These are phyloP conservation scores for Aspergillus brunneoviolaceus DNA, from an alignment of 2,329 filamentous ascomycete genomes.

Conservation along the genomic window DNA sequence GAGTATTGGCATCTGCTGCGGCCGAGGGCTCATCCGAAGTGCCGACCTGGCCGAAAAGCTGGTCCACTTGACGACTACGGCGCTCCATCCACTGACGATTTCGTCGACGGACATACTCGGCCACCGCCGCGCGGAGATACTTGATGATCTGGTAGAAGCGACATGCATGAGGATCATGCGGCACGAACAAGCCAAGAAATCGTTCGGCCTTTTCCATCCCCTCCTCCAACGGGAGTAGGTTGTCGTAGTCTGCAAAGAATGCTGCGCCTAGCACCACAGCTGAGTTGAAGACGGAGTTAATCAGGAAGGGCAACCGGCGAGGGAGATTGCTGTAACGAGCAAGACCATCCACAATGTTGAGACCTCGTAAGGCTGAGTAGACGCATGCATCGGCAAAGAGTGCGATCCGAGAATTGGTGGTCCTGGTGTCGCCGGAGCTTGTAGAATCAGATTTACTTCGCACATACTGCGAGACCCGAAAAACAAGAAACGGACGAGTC, in stretches of 20 bases:
- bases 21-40: slow-evolving; percentile 14
- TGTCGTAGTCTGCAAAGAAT: slow-evolving; percentile 48
- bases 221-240: slow-evolving; percentile 34
- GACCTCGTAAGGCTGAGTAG: slow-evolving; percentile 42
- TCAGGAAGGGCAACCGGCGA: slow-evolving; percentile 46
- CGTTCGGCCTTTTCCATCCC: slow-evolving; percentile 36
- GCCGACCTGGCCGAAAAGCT: slow-evolving; percentile 43
- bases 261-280: slow-evolving; percentile 48
- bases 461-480: slow-evolving; percentile 47
- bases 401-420: slow-evolving; percentile 32
- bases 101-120: slow-evolving; percentile 38
- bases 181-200: slow-evolving; percentile 35
- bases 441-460: slow-evolving; percentile 28
- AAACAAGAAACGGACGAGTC: slow-evolving; percentile 55
- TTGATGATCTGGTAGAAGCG: slow-evolving; percentile 40
- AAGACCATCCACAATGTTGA: slow-evolving; percentile 43
- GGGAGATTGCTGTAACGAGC: slow-evolving; percentile 37
- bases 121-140: slow-evolving; percentile 40
- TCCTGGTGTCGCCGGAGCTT: slow-evolving; percentile 20
- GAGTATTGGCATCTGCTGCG: slow-evolving; percentile 8
- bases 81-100: slow-evolving; percentile 42
- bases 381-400: slow-evolving; percentile 46
- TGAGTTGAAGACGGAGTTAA: slow-evolving; percentile 50
- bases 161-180: slow-evolving; percentile 38
- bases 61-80: slow-evolving; percentile 41